Evolutionary conservation across 495 filamentous ascomycete genomes (phyloP), one percentile per base, ranked within the genome.

Genomic region (Venustampulla echinocandica): DNA sequence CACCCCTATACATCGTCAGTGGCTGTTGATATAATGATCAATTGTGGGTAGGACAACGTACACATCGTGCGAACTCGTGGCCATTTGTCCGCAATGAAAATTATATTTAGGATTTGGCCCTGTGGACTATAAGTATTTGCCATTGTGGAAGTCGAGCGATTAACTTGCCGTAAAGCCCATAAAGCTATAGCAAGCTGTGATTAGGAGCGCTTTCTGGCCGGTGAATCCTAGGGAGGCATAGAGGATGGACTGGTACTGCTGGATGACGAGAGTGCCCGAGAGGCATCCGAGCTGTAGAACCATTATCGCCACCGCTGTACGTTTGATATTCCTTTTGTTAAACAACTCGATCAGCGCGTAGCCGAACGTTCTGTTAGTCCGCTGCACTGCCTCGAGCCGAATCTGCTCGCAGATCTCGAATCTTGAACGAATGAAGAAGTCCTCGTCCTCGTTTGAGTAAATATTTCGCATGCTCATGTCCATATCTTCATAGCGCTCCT

Each of bases 111-210:
- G 1, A 43, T 14, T 30, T 52, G 53, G 3, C 53, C 53, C 14
- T 48, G 10, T 4, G 52, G 44, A 1, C 47, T 44, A n/a, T n/a
- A n/a, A n/a, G n/a, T n/a, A n/a, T 39, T 52, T 56, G 34, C 52
- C 30, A 0, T 49, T 49, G 34, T 56, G 49, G 9, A 35, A 13
- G 4, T 44, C 48, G 14, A 43, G 44, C 18, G 52, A 48, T 0
- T 51, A 21, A n/a, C 51, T 15, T 0, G 27, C 22, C 7, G 33
- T 39, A 25, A 28, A 10, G 1, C 39, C 53, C 1, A 10, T 35
- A 35, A 7, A 35, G 4, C 33, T 14, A 6, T 53, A 53, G 28
- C 39, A 42, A n/a, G 37, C 50, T 2, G 25, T 42, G 30, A 53
- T 53, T 21, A 53, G 22, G 15, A 53, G n/a, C 15, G 41, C 45